Percentiles rank a stretch among this genome's conserved stretches.
Evolutionary conservation across 2,329 filamentous ascomycete genomes (phyloP).

Genomic region (Gliomastix tumulicola): DNA sequence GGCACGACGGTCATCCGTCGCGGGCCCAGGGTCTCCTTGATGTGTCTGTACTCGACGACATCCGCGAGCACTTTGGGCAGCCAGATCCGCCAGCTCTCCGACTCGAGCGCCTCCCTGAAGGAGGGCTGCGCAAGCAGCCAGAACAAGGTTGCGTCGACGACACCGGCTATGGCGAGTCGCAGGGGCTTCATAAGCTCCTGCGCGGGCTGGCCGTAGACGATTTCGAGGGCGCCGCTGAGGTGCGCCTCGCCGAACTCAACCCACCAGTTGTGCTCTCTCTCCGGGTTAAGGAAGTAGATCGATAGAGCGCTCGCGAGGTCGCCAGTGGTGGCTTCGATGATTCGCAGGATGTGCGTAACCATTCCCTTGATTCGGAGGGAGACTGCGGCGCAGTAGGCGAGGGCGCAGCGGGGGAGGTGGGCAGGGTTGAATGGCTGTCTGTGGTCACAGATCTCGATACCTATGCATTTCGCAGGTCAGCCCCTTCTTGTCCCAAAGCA

Average conservation of each 20-base stretch:
- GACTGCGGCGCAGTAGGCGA: constrained; percentile 22
- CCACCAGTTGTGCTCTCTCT: background rate
- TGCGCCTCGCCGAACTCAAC: constrained; percentile 6
- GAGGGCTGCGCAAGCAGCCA: constrained; percentile 11
- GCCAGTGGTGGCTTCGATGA: constrained; percentile 15
- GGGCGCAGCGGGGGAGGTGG: constrained; percentile 21
- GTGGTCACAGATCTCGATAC: constrained; percentile 16
- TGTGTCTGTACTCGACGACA: background rate
- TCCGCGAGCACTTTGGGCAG: background rate
- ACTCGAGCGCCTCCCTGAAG: constrained; percentile 1
- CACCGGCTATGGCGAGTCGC: constrained; percentile 18
- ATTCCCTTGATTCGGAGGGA: constrained; percentile 18
- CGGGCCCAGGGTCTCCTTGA: too few relatives aligned
- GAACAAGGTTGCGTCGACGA: constrained; percentile 1
- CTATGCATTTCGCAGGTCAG: constrained; percentile 7
- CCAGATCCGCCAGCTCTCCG: background rate
- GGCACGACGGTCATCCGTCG: too few relatives aligned
- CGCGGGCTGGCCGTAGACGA: constrained; percentile 14
- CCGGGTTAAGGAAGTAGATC: constrained; percentile 7
- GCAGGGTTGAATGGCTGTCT: constrained; percentile 14
- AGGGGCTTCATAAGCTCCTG: constrained; percentile 19
- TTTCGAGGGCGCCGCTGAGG: constrained; percentile 18
- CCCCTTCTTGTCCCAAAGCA: too few relatives aligned
- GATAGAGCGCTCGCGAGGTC: constrained; percentile 13
- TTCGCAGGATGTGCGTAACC: constrained; percentile 15